Conservation (phyloP, 1,284 basidiomycete genomes). For the Moesziomyces aphidis region DNA sequence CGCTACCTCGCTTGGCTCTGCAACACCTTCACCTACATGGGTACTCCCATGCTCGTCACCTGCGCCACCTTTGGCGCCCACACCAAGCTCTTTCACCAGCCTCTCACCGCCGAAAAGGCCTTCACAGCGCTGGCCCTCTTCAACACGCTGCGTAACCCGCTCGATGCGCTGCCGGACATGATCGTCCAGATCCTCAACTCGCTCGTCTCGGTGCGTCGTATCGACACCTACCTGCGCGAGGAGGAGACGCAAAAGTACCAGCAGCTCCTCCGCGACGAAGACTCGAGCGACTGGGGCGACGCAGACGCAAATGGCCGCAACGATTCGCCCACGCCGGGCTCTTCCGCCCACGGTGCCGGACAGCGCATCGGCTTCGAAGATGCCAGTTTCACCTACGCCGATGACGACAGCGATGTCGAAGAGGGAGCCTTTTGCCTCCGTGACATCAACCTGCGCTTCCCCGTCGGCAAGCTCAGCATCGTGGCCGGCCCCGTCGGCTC, state of each 20-base stretch:
- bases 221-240: conserved; percentile 71
- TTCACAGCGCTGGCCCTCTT: conserved; percentile 73
- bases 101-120: conserved; percentile 70
- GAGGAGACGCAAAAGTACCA: conserved; percentile 73
- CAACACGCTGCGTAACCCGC: conserved; percentile 62
- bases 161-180: conserved; percentile 66
- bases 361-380: conserved; percentile 70
- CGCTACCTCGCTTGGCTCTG: conserved; percentile 69
- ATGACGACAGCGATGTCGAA: conserved; percentile 36
- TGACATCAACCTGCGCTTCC: conserved; percentile 74
- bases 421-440: conserved; percentile 69
- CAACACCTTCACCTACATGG: conserved; percentile 69
- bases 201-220: conserved; percentile 66
- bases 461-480: conserved; percentile 73
- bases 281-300: conserved; percentile 58
- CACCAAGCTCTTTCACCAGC: conserved; percentile 70
- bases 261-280: conserved; percentile 68
- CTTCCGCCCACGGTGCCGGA: conserved; percentile 1
- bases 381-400: conserved; percentile 70
- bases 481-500: conserved; percentile 75
- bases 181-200: conserved; percentile 70
- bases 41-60: conserved; percentile 77
- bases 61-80: conserved; percentile 76
- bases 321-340: conserved; percentile 1
- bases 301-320: conserved; percentile 39